A percentile compares a stretch with the other conserved stretches of the same genome.
phyloP scores from a whole-genome alignment of 225 moss, liverwort and hornwort genomes.

The Rhytidiadelphus loreus region DNA sequence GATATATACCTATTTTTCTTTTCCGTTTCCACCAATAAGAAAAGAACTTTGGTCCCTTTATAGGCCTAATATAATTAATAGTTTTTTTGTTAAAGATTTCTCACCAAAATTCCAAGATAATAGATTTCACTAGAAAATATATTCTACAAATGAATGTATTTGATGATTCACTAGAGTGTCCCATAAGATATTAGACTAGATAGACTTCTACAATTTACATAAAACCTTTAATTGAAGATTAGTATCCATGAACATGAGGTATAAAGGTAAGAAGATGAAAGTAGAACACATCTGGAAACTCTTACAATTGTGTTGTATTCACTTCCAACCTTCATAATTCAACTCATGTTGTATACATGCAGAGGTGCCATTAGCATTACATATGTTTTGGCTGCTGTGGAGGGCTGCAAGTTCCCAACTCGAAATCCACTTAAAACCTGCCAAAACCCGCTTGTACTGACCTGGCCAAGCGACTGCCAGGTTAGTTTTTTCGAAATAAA shows the following conservation, averaged over 20 bases:
- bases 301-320: neutral
- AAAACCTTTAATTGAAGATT: neutral
- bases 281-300: neutral
- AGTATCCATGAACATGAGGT: neutral
- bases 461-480: too few species aligned
- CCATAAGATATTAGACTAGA: too few species aligned
- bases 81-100: neutral
- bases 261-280: neutral
- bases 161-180: neutral
- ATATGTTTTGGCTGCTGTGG: too few species aligned
- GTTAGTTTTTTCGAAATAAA: too few species aligned
- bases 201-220: neutral
- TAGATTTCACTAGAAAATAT: neutral
- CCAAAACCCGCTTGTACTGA: too few species aligned
- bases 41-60: accelerated
- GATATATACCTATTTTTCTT: neutral
- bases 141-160: neutral
- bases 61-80: neutral
- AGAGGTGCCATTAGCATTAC: too few species aligned
- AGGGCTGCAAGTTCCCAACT: too few species aligned
- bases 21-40: accelerated
- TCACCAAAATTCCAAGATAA: neutral
- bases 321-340: neutral
- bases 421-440: too few species aligned
- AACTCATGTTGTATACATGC: neutral